phyloP scores from a whole-genome alignment of 768 basidiomycete genomes.

The Amanita exitialis region DNA sequence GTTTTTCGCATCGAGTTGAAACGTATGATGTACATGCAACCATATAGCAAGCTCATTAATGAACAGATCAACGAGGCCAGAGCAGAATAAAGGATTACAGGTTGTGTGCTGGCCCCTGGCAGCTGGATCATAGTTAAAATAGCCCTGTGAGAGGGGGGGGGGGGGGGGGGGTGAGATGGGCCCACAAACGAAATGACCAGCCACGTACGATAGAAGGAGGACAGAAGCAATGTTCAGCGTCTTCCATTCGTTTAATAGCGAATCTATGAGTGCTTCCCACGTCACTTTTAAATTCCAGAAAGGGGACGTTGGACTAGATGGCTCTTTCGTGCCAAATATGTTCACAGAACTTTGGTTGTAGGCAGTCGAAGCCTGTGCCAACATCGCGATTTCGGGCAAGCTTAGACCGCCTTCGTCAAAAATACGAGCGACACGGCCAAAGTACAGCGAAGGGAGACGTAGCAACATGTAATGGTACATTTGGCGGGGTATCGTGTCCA shows the following conservation, averaged over 20 bases:
- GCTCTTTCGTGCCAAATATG: constrained; percentile 1
- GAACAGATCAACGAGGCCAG: constrained; percentile 49
- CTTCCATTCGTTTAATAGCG: constrained; percentile 24
- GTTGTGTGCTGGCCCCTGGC: constrained; percentile 33
- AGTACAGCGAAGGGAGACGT: constrained; percentile 55
- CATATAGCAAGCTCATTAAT: constrained; percentile 52
- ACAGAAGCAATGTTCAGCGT: constrained; percentile 25
- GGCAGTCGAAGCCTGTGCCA: constrained; percentile 15
- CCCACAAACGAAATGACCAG: not conserved
- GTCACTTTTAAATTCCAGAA: constrained; percentile 15
- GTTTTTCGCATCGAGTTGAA: constrained; percentile 58
- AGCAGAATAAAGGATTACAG: constrained; percentile 45
- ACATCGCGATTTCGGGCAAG: constrained; percentile 38
- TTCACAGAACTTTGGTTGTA: not conserved
- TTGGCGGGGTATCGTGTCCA: constrained; percentile 20
- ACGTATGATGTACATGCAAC: constrained; percentile 55
- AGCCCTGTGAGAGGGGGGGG: constrained; percentile 13
- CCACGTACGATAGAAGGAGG: constrained; percentile 20
- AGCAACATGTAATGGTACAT: constrained; percentile 32
- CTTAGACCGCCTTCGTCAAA: constrained; percentile 59
- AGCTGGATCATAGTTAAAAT: constrained; percentile 26
- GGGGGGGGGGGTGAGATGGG: not conserved
- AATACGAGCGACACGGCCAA: constrained; percentile 50
- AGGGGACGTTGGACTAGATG: constrained; percentile 7
- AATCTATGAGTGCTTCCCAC: constrained; percentile 22